Evolutionary conservation across 2,329 filamentous ascomycete genomes (phyloP).

Genomic region (Hypoxylon sp.): DNA sequence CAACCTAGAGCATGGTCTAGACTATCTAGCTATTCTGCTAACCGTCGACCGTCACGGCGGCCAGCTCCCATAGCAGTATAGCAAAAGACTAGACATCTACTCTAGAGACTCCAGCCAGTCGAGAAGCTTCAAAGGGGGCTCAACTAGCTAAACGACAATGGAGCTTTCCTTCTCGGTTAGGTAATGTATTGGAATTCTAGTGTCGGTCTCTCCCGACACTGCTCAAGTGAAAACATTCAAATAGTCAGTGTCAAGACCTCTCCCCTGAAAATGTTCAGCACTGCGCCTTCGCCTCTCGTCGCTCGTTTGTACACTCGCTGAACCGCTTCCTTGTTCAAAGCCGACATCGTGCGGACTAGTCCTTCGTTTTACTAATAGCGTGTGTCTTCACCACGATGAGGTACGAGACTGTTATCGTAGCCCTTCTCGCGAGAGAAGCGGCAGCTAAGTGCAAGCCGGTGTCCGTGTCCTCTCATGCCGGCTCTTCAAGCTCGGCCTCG

Average conservation of each 20-base stretch:
- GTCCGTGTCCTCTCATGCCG: constrained; percentile 10
- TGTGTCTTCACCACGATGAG: constrained; percentile 26
- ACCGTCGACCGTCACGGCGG: constrained; percentile 9
- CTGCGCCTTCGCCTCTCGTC: constrained; percentile 22
- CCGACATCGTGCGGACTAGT: constrained; percentile 23
- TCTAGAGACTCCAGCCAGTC: constrained; percentile 7
- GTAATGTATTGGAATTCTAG: constrained; percentile 5
- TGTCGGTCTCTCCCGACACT: constrained; percentile 12
- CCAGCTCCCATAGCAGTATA: constrained; percentile 19
- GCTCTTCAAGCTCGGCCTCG: constrained; percentile 15
- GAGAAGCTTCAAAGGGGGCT: constrained; percentile 8
- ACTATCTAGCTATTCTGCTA: constrained; percentile 10
- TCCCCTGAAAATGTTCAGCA: constrained; percentile 1
- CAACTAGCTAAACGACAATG: constrained; percentile 5
- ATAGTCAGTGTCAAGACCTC: constrained; percentile 10
- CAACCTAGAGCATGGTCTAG: constrained; percentile 21
- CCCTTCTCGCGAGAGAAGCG: constrained; percentile 32
- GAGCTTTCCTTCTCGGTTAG: neutral
- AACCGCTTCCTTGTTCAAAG: constrained; percentile 5
- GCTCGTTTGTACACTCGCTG: constrained; percentile 33
- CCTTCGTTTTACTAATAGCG: constrained; percentile 26
- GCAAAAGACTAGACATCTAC: constrained; percentile 14
- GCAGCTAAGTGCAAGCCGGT: constrained; percentile 37
- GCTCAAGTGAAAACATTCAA: constrained; percentile 18
- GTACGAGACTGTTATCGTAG: constrained; percentile 30